Evolutionary conservation across 805 yeast species (phyloP).

Genomic region (Saccharomycopsis sp.): DNA sequence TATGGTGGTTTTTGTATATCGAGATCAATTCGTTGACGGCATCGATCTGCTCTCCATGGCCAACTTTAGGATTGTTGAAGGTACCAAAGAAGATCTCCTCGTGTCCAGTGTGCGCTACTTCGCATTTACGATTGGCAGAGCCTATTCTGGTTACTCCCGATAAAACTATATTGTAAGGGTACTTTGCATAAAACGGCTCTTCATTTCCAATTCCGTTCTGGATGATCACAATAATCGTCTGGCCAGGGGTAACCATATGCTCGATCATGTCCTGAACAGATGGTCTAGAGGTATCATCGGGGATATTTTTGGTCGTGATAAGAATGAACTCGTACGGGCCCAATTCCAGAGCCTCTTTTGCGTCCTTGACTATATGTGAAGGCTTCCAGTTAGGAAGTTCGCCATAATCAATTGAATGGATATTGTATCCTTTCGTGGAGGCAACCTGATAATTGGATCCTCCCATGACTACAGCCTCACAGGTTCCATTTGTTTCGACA

Average conservation of each 20-base stretch:
- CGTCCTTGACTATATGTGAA: slow-evolving; percentile 39
- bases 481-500: slow-evolving; percentile 40
- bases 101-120: slow-evolving; percentile 40
- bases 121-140: slow-evolving; percentile 44
- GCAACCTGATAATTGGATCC: slow-evolving; percentile 58
- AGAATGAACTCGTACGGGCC: slow-evolving; percentile 48
- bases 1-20: slow-evolving; percentile 40
- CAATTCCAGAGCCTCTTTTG: slow-evolving; percentile 39
- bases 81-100: slow-evolving; percentile 48
- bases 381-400: slow-evolving; percentile 48
- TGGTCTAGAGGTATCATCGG: slow-evolving; percentile 42
- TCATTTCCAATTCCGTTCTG: slow-evolving; percentile 66
- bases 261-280: slow-evolving; percentile 43
- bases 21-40: slow-evolving; percentile 30
- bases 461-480: slow-evolving; percentile 52
- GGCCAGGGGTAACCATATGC: slow-evolving; percentile 39
- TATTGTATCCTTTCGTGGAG: slow-evolving; percentile 43
- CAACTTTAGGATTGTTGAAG: slow-evolving; percentile 35
- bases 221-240: slow-evolving; percentile 45
- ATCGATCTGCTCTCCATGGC: slow-evolving; percentile 25
- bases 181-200: slow-evolving; percentile 42
- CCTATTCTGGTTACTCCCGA: slow-evolving; percentile 62
- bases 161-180: slow-evolving; percentile 41
- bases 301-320: slow-evolving; percentile 58
- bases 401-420: slow-evolving; percentile 60